Conservation (phyloP, 83 land plant species). For the Picea abies region DNA sequence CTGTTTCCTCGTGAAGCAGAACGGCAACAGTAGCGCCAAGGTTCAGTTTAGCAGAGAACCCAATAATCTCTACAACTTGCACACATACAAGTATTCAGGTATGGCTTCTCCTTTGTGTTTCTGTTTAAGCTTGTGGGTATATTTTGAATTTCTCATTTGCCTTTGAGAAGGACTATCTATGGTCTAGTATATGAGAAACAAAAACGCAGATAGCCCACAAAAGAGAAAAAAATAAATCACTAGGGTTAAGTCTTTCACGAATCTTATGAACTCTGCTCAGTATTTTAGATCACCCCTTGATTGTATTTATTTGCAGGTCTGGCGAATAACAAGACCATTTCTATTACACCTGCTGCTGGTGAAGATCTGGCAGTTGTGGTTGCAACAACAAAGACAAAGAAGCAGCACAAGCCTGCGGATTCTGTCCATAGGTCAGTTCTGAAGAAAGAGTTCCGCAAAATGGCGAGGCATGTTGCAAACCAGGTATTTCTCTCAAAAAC, state of each 20-base stretch:
- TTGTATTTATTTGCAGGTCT: constrained; percentile 47
- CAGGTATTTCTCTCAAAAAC: constrained; percentile 50
- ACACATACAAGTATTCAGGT: constrained; percentile 88
- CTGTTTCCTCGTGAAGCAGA: constrained; percentile 77
- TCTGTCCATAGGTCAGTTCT: constrained; percentile 54
- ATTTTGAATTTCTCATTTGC: background rate
- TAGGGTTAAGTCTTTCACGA: no score
- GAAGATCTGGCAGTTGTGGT: constrained; percentile 67
- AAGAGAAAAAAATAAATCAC: no score
- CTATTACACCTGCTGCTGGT: constrained; percentile 54
- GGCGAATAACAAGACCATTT: constrained; percentile 90
- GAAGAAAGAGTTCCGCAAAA: constrained; percentile 80
- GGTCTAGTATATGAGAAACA: background rate
- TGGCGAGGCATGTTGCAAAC: constrained; percentile 74
- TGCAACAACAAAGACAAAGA: constrained; percentile 85
- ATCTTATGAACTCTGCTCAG: no score
- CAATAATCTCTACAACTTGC: constrained; percentile 87
- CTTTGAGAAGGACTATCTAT: background rate
- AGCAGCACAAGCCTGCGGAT: constrained; percentile 73
- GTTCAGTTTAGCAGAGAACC: constrained; percentile 84
- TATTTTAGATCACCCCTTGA: background rate
- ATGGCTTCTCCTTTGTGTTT: background rate
- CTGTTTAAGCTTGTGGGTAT: background rate
- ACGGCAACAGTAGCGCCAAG: constrained; percentile 64
- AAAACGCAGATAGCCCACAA: background rate